Evolutionary conservation across 805 yeast genomes (phyloP), one percentile per base, ranked within the genome.

Genomic region (Wickerhamomyces rabaulensis): DNA sequence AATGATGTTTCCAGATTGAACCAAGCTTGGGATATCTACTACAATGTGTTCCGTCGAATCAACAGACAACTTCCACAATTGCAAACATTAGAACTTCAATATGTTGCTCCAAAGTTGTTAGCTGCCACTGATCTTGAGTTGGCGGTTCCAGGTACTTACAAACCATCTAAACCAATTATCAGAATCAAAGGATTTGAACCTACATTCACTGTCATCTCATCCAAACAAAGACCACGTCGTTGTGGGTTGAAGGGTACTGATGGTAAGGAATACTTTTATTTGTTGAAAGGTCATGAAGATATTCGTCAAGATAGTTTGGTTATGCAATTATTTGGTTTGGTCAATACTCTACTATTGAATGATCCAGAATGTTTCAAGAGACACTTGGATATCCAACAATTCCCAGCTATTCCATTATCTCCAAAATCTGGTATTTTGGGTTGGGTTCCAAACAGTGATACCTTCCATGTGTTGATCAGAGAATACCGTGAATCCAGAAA

Each of bases 11-110:
- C 95, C 21, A 92, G 90, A 56, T 67, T 92, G 65, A 90, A 91
- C 59, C 98, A 94, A 65, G 98, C 98, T 0, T 92, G 99, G 99
- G 98, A 92, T 63, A 84, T 91, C 16, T 92, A 92, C 62, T 91
- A 92, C 65, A 86, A 85, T 54, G 97, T 94, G 3, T 94, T 92
- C 79, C 79, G 96, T 55, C 78, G 95, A 52, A 89, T 94, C 46
- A 82, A 91, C 50, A 78, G 95, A 52, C 96, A 90, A 63, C 67
- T 94, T 35, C 96, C 96, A 1, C 95, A 88, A 60, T 67, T 92
- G 22, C 89, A 86, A 51, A 82, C 87, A 20, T 73, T 92, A 49
- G 98, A 94, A 53, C 69, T 94, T 51, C 97, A 89, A 65, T 92
- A 87, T 61, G 97, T 92, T 6, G 90, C 98, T 3, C 99, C 99